These are phyloP conservation scores for Mallotus nudiflorus DNA, from an alignment of 345 rosid genomes.

Conservation along the genomic window DNA sequence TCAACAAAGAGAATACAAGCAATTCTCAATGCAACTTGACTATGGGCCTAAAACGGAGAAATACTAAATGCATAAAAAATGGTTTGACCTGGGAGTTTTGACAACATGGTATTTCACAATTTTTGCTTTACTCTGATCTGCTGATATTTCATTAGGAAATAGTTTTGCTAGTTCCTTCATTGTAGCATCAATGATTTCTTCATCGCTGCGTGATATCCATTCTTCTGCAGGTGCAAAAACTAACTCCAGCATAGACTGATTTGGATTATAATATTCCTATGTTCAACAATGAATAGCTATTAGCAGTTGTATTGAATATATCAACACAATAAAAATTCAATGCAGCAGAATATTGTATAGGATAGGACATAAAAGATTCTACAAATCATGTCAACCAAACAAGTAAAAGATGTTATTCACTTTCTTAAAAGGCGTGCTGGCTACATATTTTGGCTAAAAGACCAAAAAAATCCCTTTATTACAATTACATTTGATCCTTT, in stretches of 20 bases:
- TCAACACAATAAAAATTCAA: neutral
- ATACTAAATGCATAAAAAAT: conserved; percentile 10
- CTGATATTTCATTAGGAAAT: conserved; percentile 84
- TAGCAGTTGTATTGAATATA: neutral
- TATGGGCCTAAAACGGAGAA: neutral
- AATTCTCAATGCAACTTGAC: neutral
- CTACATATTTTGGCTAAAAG: too few species aligned
- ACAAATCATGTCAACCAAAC: neutral
- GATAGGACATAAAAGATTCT: neutral
- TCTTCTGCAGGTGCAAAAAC: conserved; percentile 96
- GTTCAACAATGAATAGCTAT: neutral
- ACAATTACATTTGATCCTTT: too few species aligned
- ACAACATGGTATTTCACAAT: conserved; percentile 85
- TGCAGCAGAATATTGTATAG: conserved; percentile 1
- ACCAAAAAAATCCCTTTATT: too few species aligned
- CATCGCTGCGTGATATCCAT: conserved; percentile 79
- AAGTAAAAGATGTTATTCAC: neutral
- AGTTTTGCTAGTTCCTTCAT: conserved; percentile 92
- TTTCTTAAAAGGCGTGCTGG: neutral
- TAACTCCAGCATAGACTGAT: conserved; percentile 91
- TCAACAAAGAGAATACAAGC: neutral
- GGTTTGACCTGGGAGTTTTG: conserved; percentile 83
- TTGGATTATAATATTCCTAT: conserved; percentile 88
- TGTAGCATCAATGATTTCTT: conserved; percentile 85
- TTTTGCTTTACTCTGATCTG: conserved; percentile 94